Evolutionary conservation across 2,329 filamentous ascomycete genomes (phyloP), one percentile per base, ranked within the genome.

Genomic region (Stagonosporopsis cucurbitacearum): DNA sequence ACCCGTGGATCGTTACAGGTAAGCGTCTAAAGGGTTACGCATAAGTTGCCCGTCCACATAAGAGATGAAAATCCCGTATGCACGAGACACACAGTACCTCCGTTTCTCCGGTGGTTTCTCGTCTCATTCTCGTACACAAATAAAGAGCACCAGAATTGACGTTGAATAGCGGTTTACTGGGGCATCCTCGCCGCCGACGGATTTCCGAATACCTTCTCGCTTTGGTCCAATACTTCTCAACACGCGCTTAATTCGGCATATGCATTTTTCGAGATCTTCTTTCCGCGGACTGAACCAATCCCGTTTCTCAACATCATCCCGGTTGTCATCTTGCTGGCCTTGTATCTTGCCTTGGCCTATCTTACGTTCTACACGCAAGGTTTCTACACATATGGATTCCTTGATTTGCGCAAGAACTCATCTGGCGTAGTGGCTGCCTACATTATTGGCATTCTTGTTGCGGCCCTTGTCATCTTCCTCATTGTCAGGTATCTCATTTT

Each of bases 361-460:
- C 65, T 95, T 20, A 93, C 89, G 0, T 76, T 84, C 58, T 85
- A 84, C 4, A 87, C 86, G 0, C 81, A 92, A 72, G 84, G 84
- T 2, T 91, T 88, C 71, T 96, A 93, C 73, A 83, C 89, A 0
- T 96, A 96, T 77, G 72, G 68, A 54, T 96, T 96, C 76, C 82
- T 96, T n/a, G 82, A 96, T 71, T 70, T 76, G 6, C 68, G 72
- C 17, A 75, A 57, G 20, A 62, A 83, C 45, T 81, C 82, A 15
- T 71, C 80, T 25, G 82, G 80, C 0, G 76, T 80, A 6, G 86
- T 92, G 3, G 84, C 86, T 1, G 89, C 79, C 2, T 91, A 90
- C 68, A 83, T 86, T 45, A 75, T 90, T 45, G 77, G 75, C 2
- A 78, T 80, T 17, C 55, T 79, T 22, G 69, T 73, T n/a, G 76